These are phyloP conservation scores for Colletotrichum cereale DNA, from an alignment of 2,329 filamentous ascomycete species.

Conservation along the genomic window DNA sequence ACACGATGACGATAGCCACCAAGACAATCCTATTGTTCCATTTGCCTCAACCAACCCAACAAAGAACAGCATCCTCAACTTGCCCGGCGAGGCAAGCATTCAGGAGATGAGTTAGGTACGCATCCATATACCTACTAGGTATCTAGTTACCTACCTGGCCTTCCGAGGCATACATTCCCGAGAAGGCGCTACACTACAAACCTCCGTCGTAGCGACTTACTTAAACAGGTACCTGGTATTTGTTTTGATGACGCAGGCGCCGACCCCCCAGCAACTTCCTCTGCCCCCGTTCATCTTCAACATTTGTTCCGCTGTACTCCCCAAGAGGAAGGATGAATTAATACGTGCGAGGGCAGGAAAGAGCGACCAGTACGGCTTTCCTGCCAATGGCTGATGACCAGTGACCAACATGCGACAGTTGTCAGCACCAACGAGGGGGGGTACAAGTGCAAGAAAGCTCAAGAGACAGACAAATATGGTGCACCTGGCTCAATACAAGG, in stretches of 20 bases:
- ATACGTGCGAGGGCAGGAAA: too few relatives aligned
- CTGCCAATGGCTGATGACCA: neutral
- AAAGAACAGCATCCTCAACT: neutral
- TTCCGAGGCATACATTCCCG: too few relatives aligned
- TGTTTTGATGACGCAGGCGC: neutral
- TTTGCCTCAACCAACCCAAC: neutral
- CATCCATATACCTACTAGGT: too few relatives aligned
- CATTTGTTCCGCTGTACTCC: neutral
- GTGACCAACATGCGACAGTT: neutral
- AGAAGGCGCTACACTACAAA: too few relatives aligned
- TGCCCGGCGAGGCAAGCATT: too few relatives aligned
- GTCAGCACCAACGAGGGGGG: neutral
- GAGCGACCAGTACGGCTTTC: neutral
- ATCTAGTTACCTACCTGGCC: too few relatives aligned
- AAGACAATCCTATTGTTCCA: constrained; percentile 1
- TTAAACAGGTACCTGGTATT: too few relatives aligned
- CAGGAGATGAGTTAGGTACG: too few relatives aligned
- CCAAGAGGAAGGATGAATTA: neutral
- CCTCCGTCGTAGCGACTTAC: too few relatives aligned
- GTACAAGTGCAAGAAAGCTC: neutral
- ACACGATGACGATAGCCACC: neutral
- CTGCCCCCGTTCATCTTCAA: neutral
- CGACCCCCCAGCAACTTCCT: neutral
- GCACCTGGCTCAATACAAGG: neutral
- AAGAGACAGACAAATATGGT: neutral